A percentile compares a stretch with the other conserved stretches of the same genome.
phyloP scores from a whole-genome alignment of 2,329 filamentous ascomycete species.

The Graphilbum ipis-grandicollis region DNA sequence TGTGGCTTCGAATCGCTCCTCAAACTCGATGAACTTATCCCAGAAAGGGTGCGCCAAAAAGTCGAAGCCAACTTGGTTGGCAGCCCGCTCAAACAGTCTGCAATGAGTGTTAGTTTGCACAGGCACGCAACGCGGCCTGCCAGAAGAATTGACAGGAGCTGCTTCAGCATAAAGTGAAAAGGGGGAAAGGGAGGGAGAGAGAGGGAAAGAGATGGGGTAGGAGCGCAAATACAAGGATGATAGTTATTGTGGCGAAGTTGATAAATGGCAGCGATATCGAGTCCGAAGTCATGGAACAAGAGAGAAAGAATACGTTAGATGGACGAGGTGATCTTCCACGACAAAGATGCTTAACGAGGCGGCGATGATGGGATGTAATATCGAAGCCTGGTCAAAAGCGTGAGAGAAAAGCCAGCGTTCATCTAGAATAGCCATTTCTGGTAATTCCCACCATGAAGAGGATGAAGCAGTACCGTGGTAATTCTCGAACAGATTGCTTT shows the following conservation, averaged over 20 bases:
- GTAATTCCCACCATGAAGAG: slow-evolving; percentile 56
- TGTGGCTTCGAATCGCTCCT: slow-evolving; percentile 71
- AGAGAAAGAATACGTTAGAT: not conserved
- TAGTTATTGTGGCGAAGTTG: not conserved
- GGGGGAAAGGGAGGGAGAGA: not conserved
- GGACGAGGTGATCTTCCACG: not conserved
- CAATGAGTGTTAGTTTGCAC: slow-evolving; percentile 12
- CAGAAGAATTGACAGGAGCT: slow-evolving; percentile 9
- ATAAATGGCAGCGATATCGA: not conserved
- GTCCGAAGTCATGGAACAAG: slow-evolving; percentile 1
- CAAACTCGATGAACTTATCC: slow-evolving; percentile 98
- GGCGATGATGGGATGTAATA: not conserved
- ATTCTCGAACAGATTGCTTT: not conserved
- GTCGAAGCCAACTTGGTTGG: slow-evolving; percentile 71
- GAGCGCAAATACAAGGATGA: slow-evolving; percentile 42
- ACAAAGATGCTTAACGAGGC: not conserved
- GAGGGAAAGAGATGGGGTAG: slow-evolving; percentile 19
- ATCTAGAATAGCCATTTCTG: slow-evolving; percentile 24
- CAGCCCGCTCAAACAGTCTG: slow-evolving; percentile 86
- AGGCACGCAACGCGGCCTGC: not conserved
- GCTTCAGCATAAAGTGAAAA: not conserved
- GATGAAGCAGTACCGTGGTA: slow-evolving; percentile 1
- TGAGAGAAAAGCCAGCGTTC: slow-evolving; percentile 43
- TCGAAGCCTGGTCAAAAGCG: slow-evolving; percentile 2
- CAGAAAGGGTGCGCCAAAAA: slow-evolving; percentile 92